Evolutionary conservation across 768 basidiomycete genomes (phyloP), one percentile per base, ranked within the genome.

Genomic region (Serendipita sp.): DNA sequence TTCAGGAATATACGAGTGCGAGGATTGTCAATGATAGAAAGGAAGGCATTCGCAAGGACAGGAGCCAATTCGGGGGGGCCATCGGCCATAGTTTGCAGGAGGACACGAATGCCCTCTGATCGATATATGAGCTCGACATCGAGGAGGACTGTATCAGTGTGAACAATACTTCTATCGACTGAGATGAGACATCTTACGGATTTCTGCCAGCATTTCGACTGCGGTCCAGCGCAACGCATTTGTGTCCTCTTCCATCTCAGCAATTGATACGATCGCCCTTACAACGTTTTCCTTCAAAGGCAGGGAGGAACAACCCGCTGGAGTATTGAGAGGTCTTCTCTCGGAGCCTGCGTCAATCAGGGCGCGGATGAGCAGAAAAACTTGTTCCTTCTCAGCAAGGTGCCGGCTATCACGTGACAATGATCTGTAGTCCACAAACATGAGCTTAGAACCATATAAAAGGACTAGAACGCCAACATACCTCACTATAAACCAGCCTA

Each of bases 401-500:
- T 84, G 80, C 69, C 90, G 88, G 71, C 84, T 84, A 71, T 97
- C 93, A 11, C 93, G 84, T 0, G 87, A 82, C 15, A 98, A 77
- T 1, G 93, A 85, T 68, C 92, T 93, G 66, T 8, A 65, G 66
- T 64, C 62, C n/a, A 55, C 60, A 66, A 43, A 23, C 5, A n/a
- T 60, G 16, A 63, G 37, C 36, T 55, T 48, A 11, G 64, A 43
- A 0, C 44, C 3, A 8, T 1, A 29, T 46, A 5, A 63, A 67
- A 40, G 15, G n/a, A 70, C 78, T 40, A 13, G 40, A 40, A 13
- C 13, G 13, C 13, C 6, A 40, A 13, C 40, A 13, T 67, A 93
- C 93, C 88, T 87, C 67, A 97, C 82, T 52, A 98, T 82, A 70
- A 89, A 91, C 86, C 90, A 93, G 68, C 96, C 91, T 37, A 96